Evolutionary conservation across 495 filamentous ascomycete genomes (phyloP).

Genomic region (Lasiosphaeria miniovina): DNA sequence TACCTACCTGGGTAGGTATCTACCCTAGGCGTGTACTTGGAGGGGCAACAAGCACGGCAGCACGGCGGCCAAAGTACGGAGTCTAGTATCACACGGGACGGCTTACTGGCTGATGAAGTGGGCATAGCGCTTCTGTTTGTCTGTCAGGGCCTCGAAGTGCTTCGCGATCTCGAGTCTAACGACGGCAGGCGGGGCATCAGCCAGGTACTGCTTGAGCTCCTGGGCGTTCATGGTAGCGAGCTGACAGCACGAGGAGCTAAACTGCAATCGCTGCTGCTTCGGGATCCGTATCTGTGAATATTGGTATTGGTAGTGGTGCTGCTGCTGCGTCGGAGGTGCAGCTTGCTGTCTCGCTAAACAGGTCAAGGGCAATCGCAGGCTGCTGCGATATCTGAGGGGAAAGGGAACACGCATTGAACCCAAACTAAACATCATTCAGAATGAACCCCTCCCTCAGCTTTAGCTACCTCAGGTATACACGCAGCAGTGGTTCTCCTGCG

Average conservation of each 20-base stretch:
- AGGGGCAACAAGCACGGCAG: too few species aligned
- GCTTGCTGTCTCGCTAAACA: background rate
- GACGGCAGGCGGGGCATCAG: conserved; percentile 83
- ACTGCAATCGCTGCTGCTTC: background rate
- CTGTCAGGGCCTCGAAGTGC: conserved; percentile 80
- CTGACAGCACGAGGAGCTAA: conserved; percentile 3
- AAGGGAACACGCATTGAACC: conserved; percentile 23
- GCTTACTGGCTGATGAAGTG: conserved; percentile 83
- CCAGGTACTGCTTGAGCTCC: conserved; percentile 69
- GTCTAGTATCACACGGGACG: background rate
- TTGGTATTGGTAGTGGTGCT: too few species aligned
- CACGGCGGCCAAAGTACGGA: too few species aligned
- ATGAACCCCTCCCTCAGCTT: too few species aligned
- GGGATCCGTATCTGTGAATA: background rate
- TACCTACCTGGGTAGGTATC: too few species aligned
- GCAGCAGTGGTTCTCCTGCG: background rate
- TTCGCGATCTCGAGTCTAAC: conserved; percentile 82
- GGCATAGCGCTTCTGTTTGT: conserved; percentile 81
- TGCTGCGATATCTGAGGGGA: conserved; percentile 18
- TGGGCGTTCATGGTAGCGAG: conserved; percentile 44
- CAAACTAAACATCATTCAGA: conserved; percentile 1
- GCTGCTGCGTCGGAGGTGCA: background rate
- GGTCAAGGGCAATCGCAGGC: conserved; percentile 13
- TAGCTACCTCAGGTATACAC: too few species aligned
- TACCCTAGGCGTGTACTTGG: too few species aligned